A percentile compares a stretch with the other conserved stretches of the same genome.
Evolutionary conservation across 1,284 basidiomycete genomes (phyloP).

Genomic region (Irpex sp.): DNA sequence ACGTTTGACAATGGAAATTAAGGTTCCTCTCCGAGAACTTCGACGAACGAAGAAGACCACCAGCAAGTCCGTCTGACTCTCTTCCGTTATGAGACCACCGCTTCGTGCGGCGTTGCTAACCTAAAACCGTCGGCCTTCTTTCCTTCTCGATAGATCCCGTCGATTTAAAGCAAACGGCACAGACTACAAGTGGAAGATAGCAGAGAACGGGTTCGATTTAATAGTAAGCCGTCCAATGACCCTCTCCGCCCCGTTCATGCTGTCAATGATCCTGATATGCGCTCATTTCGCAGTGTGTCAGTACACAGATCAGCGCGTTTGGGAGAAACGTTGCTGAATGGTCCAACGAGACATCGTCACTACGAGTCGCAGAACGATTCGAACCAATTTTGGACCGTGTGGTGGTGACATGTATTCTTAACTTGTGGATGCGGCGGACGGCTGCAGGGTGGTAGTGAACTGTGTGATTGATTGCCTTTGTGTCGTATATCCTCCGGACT

Average conservation of each 20-base stretch:
- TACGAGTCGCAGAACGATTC: constrained; percentile 38
- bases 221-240: constrained; percentile 33
- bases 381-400: constrained; percentile 47
- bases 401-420: constrained; percentile 52
- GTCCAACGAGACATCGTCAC: constrained; percentile 35
- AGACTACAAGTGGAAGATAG: constrained; percentile 60
- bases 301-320: constrained; percentile 28
- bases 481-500: not conserved
- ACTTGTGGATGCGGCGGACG: constrained; percentile 43
- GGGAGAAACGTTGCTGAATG: constrained; percentile 48
- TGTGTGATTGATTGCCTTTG: not conserved
- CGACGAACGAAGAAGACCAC: constrained; percentile 44
- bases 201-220: constrained; percentile 41
- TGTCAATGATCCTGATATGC: not conserved
- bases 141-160: constrained; percentile 38
- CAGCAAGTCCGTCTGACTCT: constrained; percentile 40
- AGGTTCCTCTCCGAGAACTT: constrained; percentile 44
- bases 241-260: not conserved
- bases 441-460: not conserved
- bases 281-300: constrained; percentile 40
- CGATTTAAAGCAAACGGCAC: constrained; percentile 46
- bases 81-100: not conserved
- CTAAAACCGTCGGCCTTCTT: not conserved
- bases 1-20: constrained; percentile 17
- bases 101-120: not conserved